These are phyloP conservation scores for Posidonia oceanica DNA, from an alignment of 116 monocot species.

Conservation along the genomic window DNA sequence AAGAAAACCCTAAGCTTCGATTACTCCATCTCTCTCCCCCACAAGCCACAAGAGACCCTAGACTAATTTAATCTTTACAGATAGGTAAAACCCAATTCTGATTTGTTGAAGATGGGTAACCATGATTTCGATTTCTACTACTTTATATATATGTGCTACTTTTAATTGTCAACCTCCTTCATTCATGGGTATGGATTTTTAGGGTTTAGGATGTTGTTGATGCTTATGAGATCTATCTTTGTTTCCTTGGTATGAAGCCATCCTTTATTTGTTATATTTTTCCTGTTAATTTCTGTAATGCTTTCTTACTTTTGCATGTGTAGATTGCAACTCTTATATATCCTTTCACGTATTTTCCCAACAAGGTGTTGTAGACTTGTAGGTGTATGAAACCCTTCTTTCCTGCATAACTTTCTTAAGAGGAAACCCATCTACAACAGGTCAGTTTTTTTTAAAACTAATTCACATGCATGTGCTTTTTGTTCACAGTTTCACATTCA, in stretches of 20 bases:
- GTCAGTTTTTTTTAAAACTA: not conserved
- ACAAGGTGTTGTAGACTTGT: not conserved
- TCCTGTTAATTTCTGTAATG: not conserved
- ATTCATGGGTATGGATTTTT: not conserved
- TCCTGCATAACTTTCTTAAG: not conserved
- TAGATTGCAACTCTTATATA: not conserved
- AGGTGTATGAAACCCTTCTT: not conserved
- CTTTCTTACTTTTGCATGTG: not conserved
- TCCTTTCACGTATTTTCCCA: not conserved
- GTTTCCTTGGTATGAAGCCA: not conserved
- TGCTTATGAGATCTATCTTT: not conserved
- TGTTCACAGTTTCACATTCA: not conserved
- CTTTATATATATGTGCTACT: not conserved
- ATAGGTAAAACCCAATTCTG: too few species aligned
- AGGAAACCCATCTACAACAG: not conserved
- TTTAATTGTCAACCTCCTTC: not conserved
- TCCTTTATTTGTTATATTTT: not conserved
- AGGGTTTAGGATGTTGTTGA: not conserved
- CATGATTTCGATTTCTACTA: not conserved
- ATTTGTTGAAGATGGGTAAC: too few species aligned
- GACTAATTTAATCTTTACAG: not conserved
- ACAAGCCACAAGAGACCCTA: not conserved
- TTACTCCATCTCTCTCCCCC: not conserved
- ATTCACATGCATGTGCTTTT: conserved; percentile 3
- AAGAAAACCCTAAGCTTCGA: conserved; percentile 1